Percentiles rank a stretch among this genome's conserved stretches.
phyloP scores from a whole-genome alignment of 352 stramenopile genomes.

The Pythium plurisporium region DNA sequence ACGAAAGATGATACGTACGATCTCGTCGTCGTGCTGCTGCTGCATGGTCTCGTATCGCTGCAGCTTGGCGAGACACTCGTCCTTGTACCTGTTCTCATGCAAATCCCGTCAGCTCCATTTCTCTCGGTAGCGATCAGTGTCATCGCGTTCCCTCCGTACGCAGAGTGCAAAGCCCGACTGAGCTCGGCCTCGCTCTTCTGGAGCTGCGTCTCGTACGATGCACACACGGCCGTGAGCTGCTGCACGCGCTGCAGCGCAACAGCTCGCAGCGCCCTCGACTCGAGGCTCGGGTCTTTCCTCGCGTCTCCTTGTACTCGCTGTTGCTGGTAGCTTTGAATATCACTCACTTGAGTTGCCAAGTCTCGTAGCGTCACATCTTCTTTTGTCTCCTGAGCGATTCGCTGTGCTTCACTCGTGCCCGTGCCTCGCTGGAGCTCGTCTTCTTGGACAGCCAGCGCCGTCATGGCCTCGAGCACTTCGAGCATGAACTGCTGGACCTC shows the following conservation, averaged over 20 bases:
- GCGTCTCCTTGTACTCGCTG: neutral
- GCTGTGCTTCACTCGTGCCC: conserved; percentile 4
- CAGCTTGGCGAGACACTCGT: conserved; percentile 42
- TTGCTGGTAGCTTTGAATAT: conserved; percentile 8
- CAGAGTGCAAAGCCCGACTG: conserved; percentile 41
- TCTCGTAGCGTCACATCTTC: conserved; percentile 54
- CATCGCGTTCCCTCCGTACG: conserved; percentile 18
- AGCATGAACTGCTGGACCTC: conserved; percentile 51
- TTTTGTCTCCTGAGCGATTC: conserved; percentile 13
- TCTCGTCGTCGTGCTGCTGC: conserved; percentile 30
- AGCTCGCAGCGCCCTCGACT: conserved; percentile 39
- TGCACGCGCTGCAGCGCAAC: conserved; percentile 39
- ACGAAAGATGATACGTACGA: conserved; percentile 16
- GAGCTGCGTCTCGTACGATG: conserved; percentile 47
- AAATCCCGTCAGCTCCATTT: neutral
- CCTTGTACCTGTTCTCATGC: conserved; percentile 16
- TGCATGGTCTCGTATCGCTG: conserved; percentile 29
- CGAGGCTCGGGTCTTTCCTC: conserved; percentile 13
- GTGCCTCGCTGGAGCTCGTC: conserved; percentile 28
- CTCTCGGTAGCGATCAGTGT: no score
- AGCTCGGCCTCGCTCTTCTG: conserved; percentile 43
- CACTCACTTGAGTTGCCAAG: conserved; percentile 27
- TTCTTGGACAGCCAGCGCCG: conserved; percentile 34
- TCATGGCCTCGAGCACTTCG: conserved; percentile 45
- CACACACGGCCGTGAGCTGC: conserved; percentile 39